Evolutionary conservation across 768 basidiomycete genomes (phyloP).

Genomic region (Sarcodon aspratus): DNA sequence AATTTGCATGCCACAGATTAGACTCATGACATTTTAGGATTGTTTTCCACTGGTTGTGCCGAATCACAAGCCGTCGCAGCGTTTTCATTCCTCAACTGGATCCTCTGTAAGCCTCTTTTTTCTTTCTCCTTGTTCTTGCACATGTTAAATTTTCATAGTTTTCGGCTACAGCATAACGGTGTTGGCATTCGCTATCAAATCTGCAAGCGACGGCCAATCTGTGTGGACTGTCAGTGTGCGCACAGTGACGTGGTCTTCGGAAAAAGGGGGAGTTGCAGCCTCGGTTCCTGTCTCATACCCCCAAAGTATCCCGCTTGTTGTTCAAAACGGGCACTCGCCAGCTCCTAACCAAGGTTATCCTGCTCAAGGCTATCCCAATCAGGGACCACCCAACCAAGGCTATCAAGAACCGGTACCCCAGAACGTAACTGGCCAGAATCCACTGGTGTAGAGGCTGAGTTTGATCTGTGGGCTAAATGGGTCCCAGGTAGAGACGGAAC

Average conservation of each 20-base stretch:
- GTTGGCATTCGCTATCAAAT: background rate
- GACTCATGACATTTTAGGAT: background rate
- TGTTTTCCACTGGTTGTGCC: conserved; percentile 9
- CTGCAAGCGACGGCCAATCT: background rate
- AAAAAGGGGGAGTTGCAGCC: background rate
- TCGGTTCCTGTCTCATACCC: background rate
- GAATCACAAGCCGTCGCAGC: conserved; percentile 16
- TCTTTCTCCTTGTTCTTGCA: background rate
- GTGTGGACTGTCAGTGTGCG: background rate
- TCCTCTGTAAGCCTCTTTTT: conserved; percentile 7
- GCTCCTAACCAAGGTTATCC: background rate
- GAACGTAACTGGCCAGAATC: too few relatives aligned
- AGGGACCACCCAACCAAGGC: too few relatives aligned
- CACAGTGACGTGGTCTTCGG: background rate
- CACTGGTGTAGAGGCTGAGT: too few relatives aligned
- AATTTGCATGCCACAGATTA: background rate
- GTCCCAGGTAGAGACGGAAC: too few relatives aligned
- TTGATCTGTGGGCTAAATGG: too few relatives aligned
- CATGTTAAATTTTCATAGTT: background rate
- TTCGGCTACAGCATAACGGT: background rate
- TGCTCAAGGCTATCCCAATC: too few relatives aligned
- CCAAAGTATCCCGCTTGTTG: background rate
- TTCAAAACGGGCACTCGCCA: background rate
- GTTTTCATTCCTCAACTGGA: conserved; percentile 15
- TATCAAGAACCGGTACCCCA: too few relatives aligned